phyloP scores from a whole-genome alignment of 805 yeast genomes.

The Zygotorulaspora sp. region DNA sequence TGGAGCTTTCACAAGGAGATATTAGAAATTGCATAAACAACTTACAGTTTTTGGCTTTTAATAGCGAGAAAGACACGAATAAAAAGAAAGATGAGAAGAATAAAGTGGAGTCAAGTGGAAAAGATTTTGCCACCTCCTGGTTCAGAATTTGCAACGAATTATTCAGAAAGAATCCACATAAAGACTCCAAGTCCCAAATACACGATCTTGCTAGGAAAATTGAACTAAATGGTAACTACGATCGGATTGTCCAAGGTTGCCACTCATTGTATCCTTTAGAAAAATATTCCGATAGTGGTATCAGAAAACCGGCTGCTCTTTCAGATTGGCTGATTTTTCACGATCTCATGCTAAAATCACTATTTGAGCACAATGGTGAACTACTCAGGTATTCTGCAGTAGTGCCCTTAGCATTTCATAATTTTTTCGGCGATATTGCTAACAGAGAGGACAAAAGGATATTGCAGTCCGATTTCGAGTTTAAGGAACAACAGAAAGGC shows the following conservation, averaged over 20 bases:
- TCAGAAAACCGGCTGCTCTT: constrained; percentile 53
- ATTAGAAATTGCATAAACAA: constrained; percentile 80
- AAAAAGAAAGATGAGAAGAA: constrained; percentile 9
- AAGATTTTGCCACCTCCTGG: constrained; percentile 68
- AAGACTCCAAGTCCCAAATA: constrained; percentile 46
- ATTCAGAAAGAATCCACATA: constrained; percentile 49
- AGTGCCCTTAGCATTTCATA: constrained; percentile 58
- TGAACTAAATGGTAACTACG: constrained; percentile 47
- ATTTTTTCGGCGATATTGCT: constrained; percentile 57
- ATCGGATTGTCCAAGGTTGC: constrained; percentile 66
- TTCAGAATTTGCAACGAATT: constrained; percentile 55
- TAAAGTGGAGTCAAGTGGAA: constrained; percentile 34
- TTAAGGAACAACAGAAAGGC: constrained; percentile 27
- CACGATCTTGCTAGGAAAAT: constrained; percentile 44
- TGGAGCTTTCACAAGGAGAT: constrained; percentile 73
- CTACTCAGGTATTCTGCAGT: constrained; percentile 51
- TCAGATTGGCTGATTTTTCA: constrained; percentile 76
- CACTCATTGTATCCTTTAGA: constrained; percentile 60
- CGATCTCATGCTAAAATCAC: constrained; percentile 48
- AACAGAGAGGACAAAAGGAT: constrained; percentile 36
- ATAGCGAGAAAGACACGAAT: constrained; percentile 17
- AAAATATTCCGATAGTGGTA: constrained; percentile 59
- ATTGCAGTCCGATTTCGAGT: constrained; percentile 32
- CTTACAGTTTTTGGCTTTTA: constrained; percentile 54
- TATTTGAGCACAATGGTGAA: constrained; percentile 42